Evolutionary conservation across 495 filamentous ascomycete genomes (phyloP).

Genomic region (Astrothelium macrocarpum): DNA sequence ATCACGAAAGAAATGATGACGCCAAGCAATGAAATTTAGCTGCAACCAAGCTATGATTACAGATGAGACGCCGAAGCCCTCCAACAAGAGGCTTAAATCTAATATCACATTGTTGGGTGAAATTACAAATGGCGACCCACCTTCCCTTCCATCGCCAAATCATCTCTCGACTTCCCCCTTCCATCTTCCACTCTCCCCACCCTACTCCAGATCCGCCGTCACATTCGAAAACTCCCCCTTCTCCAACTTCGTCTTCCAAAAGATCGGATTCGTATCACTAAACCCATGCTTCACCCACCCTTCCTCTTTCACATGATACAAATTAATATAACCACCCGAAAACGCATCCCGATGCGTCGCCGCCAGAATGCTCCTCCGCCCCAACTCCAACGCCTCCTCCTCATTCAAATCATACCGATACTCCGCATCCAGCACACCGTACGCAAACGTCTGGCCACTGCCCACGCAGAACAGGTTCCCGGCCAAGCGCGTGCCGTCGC

Average conservation of each 20-base stretch:
- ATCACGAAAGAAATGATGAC: conserved; percentile 41
- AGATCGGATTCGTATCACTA: conserved; percentile 54
- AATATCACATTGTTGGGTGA: conserved; percentile 15
- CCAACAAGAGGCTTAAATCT: not conserved
- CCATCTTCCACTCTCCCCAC: not conserved
- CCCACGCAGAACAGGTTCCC: conserved; percentile 98
- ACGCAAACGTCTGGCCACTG: conserved; percentile 95
- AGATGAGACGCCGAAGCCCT: not conserved
- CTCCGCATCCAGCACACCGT: conserved; percentile 92
- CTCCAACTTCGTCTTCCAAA: conserved; percentile 98
- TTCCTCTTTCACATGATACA: conserved; percentile 97
- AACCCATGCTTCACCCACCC: conserved; percentile 99
- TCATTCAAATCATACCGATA: conserved; percentile 80
- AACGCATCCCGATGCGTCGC: conserved; percentile 95
- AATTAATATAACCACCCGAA: conserved; percentile 96
- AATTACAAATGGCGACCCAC: conserved; percentile 12
- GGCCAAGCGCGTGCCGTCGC: conserved; percentile 82
- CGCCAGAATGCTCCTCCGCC: conserved; percentile 84
- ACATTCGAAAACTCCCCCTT: conserved; percentile 98
- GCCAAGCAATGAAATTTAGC: too few relatives aligned
- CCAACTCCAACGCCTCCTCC: conserved; percentile 82
- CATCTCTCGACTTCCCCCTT: not conserved
- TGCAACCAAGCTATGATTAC: not conserved
- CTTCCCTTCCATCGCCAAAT: not conserved
- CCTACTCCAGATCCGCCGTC: conserved; percentile 58